Evolutionary conservation across 306 rosid genomes (phyloP), one percentile per base, ranked within the genome.

Genomic region (Fagus sylvatica): DNA sequence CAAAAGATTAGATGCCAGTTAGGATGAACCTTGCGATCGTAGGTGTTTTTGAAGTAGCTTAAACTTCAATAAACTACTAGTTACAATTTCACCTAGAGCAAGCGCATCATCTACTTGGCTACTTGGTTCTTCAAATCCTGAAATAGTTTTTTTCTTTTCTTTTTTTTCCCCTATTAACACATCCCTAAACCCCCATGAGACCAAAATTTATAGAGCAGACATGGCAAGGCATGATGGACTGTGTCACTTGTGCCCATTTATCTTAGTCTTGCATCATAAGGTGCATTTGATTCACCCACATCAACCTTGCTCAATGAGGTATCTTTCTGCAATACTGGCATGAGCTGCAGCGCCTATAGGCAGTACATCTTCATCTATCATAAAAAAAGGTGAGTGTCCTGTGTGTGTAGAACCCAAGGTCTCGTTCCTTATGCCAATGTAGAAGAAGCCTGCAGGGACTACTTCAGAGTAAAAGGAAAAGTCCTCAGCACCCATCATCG

Each of bases 401-500:
- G 97, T 94, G 89, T 94, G 96, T 56, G 76, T 84, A 53, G 98
- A 94, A 8, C 98, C 98, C 32, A 94, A 66, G 28, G 96, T 92
- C 77, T 94, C 97, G 22, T 92, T 92, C 85, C 90, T 85, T 43
- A 94, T 71, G 2, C 98, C 98, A 15, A 94, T 91, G 87, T 91
- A 94, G 76, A 71, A 94, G 85, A 91, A 94, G 34, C 90, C 97
- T 12, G 94, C 89, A 0, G 98, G 96, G 76, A 90, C 83, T 46
- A 84, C 82, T 80, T 92, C 79, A 0, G 94, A 82, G 87, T 88
- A 92, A 78, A 94, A 94, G 40, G 98, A 92, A 79, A 89, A 94
- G 79, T 94, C 98, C 87, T 94, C 98, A 1, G 96, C 98, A 2
- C 97, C 98, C 98, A 94, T 94, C 96, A 94, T 89, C 1, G 94